phyloP scores from a whole-genome alignment of 495 filamentous ascomycete species.

The Cryomyces minteri region DNA sequence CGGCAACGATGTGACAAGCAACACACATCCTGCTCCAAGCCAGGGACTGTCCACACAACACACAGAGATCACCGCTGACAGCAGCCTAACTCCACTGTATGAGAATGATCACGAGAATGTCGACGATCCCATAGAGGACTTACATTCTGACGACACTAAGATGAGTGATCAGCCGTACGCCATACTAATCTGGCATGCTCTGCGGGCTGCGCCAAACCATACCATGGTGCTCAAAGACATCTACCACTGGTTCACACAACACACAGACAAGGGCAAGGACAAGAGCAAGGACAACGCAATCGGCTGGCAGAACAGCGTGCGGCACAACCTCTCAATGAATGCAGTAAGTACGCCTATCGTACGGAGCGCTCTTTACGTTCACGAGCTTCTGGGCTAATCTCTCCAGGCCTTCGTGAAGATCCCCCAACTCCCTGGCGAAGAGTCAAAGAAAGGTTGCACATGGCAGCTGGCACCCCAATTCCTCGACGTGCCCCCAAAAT shows the following conservation, averaged over 20 bases:
- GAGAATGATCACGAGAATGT: too few relatives aligned
- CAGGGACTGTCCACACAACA: too few relatives aligned
- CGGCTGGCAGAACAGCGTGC: slow-evolving; percentile 95
- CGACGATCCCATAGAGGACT: too few relatives aligned
- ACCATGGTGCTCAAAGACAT: slow-evolving; percentile 70
- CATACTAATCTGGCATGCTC: slow-evolving; percentile 57
- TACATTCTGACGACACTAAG: not conserved
- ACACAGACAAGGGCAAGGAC: slow-evolving; percentile 56
- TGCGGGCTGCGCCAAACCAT: slow-evolving; percentile 41
- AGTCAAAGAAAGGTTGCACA: slow-evolving; percentile 37
- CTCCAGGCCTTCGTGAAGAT: slow-evolving; percentile 47
- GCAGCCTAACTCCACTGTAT: too few relatives aligned
- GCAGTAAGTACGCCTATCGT: slow-evolving; percentile 35
- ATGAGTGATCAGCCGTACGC: slow-evolving; percentile 49
- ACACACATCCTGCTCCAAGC: too few relatives aligned
- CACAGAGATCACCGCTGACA: too few relatives aligned
- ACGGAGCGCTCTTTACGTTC: not conserved
- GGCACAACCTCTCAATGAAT: slow-evolving; percentile 97
- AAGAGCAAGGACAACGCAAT: slow-evolving; percentile 27
- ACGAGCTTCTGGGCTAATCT: not conserved
- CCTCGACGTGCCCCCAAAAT: slow-evolving; percentile 41
- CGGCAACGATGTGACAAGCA: too few relatives aligned
- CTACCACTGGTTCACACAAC: slow-evolving; percentile 73
- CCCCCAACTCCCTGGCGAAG: slow-evolving; percentile 26
- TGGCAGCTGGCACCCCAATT: slow-evolving; percentile 54